Conservation (phyloP, 805 yeast genomes). For the Blastobotrys americana region DNA sequence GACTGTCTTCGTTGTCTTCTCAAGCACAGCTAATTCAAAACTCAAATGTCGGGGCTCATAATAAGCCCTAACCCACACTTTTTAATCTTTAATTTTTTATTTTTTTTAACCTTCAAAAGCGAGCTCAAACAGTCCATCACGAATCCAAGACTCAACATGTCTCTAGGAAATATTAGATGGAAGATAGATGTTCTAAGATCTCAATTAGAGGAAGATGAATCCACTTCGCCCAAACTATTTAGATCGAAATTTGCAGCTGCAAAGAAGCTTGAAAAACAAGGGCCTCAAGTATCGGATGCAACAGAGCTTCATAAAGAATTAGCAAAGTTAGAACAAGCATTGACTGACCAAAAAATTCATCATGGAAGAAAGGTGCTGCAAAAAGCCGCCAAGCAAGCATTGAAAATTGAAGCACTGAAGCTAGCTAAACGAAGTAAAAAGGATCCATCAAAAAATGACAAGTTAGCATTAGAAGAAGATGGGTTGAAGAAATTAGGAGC, state of each 20-base stretch:
- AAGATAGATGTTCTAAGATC: conserved; percentile 33
- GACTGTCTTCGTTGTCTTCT: too few relatives aligned
- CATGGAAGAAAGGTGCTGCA: conserved; percentile 23
- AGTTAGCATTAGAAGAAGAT: conserved; percentile 13
- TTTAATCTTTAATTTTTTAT: conserved; percentile 19
- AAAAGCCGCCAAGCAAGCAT: conserved; percentile 28
- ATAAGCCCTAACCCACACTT: background rate
- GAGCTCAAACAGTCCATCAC: conserved; percentile 5
- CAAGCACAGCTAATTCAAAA: too few relatives aligned
- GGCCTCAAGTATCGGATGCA: conserved; percentile 9
- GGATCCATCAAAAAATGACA: conserved; percentile 11
- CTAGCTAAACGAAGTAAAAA: conserved; percentile 25
- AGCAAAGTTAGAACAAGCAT: conserved; percentile 19
- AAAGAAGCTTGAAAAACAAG: conserved; percentile 14
- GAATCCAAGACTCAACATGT: too few relatives aligned
- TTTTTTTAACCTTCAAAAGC: conserved; percentile 31
- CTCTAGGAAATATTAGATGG: conserved; percentile 31
- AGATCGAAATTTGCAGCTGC: conserved; percentile 28
- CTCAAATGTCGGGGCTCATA: background rate
- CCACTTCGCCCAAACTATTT: conserved; percentile 21
- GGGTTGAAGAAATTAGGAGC: conserved; percentile 17
- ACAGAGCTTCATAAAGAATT: conserved; percentile 19
- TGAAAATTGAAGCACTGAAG: conserved; percentile 29
- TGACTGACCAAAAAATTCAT: conserved; percentile 28
- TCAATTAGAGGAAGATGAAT: conserved; percentile 24